These are phyloP conservation scores for Stemphylium lycopersici DNA, from an alignment of 2,329 filamentous ascomycete species.

Conservation along the genomic window DNA sequence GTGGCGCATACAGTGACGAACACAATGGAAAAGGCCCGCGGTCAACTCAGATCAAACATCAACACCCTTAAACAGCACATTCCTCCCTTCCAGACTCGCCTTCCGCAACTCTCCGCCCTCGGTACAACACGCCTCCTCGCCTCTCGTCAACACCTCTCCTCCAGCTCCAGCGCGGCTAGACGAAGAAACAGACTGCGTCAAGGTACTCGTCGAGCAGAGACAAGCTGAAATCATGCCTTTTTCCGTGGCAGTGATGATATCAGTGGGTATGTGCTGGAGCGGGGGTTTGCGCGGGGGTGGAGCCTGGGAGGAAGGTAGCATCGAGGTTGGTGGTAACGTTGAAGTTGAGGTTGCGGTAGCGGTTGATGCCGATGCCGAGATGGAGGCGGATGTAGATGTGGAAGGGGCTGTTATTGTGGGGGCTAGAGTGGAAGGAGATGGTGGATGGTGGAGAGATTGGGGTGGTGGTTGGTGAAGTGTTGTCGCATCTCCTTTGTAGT, in stretches of 20 bases:
- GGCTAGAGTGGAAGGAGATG: no score
- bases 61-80: conserved; percentile 29
- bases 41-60: conserved; percentile 14
- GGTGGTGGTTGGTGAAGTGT: no score
- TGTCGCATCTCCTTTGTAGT: no score
- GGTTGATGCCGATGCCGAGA: no score
- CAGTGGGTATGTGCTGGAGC: background rate
- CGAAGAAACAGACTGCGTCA: background rate
- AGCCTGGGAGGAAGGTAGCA: background rate
- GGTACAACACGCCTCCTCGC: conserved; percentile 17
- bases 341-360: background rate
- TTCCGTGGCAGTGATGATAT: conserved; percentile 30
- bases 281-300: background rate
- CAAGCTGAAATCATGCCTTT: conserved; percentile 25
- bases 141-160: conserved; percentile 7
- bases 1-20: no score
- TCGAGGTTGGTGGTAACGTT: background rate
- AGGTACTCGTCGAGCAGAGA: conserved; percentile 7
- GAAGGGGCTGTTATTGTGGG: no score
- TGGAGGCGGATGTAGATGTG: no score
- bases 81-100: conserved; percentile 9
- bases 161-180: background rate
- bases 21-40: no score
- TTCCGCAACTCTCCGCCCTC: conserved; percentile 3
- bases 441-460: no score